phyloP scores from a whole-genome alignment of 768 basidiomycete genomes.

The Boletus coccyginus region DNA sequence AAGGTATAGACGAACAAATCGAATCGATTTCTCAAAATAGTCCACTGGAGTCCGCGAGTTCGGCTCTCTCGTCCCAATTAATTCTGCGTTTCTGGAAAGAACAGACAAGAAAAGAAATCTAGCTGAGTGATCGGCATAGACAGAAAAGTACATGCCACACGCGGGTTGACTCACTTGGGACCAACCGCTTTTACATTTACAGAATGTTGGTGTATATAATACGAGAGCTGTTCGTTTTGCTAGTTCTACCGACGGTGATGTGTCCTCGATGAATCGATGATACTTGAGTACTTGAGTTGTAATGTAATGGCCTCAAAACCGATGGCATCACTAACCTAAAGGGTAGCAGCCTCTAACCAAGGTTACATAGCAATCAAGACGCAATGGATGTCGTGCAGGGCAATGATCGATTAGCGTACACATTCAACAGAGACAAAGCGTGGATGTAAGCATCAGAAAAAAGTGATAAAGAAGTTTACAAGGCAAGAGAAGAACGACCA shows the following conservation, averaged over 20 bases:
- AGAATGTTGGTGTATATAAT: not conserved
- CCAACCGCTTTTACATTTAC: not conserved
- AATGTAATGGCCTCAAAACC: slow-evolving; percentile 19
- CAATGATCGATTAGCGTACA: slow-evolving; percentile 34
- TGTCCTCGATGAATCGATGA: slow-evolving; percentile 5
- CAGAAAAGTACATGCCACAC: slow-evolving; percentile 3
- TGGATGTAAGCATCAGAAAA: slow-evolving; percentile 28
- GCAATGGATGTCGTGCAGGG: slow-evolving; percentile 14
- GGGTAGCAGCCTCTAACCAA: slow-evolving; percentile 16
- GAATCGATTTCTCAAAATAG: slow-evolving; percentile 9
- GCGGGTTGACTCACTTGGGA: not conserved
- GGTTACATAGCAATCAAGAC: slow-evolving; percentile 27
- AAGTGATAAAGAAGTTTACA: slow-evolving; percentile 13
- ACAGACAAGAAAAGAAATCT: not conserved
- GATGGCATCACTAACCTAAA: slow-evolving; percentile 15
- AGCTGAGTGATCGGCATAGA: not conserved
- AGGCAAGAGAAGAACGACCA: slow-evolving; percentile 17
- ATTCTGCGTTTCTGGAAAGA: slow-evolving; percentile 1
- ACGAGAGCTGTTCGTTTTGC: not conserved
- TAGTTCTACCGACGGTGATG: slow-evolving; percentile 7
- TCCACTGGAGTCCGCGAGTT: slow-evolving; percentile 20
- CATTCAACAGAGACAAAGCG: slow-evolving; percentile 26
- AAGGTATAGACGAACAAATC: not conserved
- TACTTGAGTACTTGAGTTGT: slow-evolving; percentile 12
- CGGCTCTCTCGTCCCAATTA: slow-evolving; percentile 2